Base-by-base conservation (phyloP, 1,284 basidiomycete genomes). In the Boletus holoroseus region DNA sequence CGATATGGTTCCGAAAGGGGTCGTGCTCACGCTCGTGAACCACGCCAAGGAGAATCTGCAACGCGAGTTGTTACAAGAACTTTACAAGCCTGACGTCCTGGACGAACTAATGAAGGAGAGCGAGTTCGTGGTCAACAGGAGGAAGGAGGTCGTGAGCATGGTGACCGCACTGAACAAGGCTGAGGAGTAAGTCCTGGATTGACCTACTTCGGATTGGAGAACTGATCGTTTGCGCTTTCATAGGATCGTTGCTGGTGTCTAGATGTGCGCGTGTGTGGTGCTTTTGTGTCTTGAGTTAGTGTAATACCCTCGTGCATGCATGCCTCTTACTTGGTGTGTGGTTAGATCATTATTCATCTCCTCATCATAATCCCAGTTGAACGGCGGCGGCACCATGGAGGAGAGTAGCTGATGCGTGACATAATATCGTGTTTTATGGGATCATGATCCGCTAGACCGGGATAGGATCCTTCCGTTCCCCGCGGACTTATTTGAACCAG, bases 1-100 rank as follows among this genome's bases (percentile, higher is more conserved):
- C 67, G 96, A 99, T 72, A 98, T 98, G 94, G 91, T 99, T 8
- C 96, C 96, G 16, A 93, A 94, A 71, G 94, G 95, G 32, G 96
- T 99, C 68, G 88, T 93, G 49, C 76, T 94, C 63, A 98, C 92
- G 22, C 82, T 99, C 27, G 94, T 99, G 46, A 88, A 85, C 64
- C 83, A 85, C 69, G 85, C 93, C 56, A 97, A 97, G 73, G 94
- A 98, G 71, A 85, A 90, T 67, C 75, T 96, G 57, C 94, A 96
- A 72, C 79, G 83, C 57, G 92, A 94, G 71, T 76, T 96, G 40
- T 72, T 96, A 50, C 85, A 91, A 63, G 90, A 93, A 70, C 74
- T 94, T 26, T 94, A 94, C 74, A 91, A 93, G 69, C 86, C 91
- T 4, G 93, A 96, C 27, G 90, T 94, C 11, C 76, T 97, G 27